Evolutionary conservation across 768 basidiomycete genomes (phyloP).

Genomic region (Panus rudis): DNA sequence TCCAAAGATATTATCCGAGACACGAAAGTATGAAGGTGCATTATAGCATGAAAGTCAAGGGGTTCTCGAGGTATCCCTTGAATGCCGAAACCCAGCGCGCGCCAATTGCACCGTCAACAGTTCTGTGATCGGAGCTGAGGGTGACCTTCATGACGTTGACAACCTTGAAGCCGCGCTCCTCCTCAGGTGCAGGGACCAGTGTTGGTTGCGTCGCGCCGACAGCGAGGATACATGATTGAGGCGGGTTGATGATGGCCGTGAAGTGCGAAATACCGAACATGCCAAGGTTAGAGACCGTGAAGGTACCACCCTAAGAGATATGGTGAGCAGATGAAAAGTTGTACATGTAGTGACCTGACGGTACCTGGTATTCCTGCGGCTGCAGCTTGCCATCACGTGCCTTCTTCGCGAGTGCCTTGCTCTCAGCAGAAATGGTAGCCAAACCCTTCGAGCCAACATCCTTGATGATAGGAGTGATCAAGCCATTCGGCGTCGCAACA

Average conservation of each 20-base stretch:
- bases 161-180: slow-evolving; percentile 93
- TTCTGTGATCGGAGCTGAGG: slow-evolving; percentile 90
- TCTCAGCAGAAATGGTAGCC: slow-evolving; percentile 85
- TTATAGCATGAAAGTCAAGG: slow-evolving; percentile 93
- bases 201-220: slow-evolving; percentile 85
- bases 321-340: neutral
- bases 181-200: slow-evolving; percentile 78
- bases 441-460: slow-evolving; percentile 91
- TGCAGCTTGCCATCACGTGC: slow-evolving; percentile 95
- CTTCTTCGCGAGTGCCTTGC: slow-evolving; percentile 89
- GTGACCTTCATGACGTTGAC: slow-evolving; percentile 93
- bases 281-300: slow-evolving; percentile 98
- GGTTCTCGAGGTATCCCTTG: slow-evolving; percentile 95
- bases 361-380: slow-evolving; percentile 92
- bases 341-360: slow-evolving; percentile 5
- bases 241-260: slow-evolving; percentile 98
- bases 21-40: no score
- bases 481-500: slow-evolving; percentile 90
- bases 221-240: slow-evolving; percentile 96
- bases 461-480: slow-evolving; percentile 97
- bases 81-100: slow-evolving; percentile 91
- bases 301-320: slow-evolving; percentile 75
- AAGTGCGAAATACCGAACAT: slow-evolving; percentile 96
- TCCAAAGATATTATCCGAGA: no score
- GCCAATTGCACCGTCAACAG: slow-evolving; percentile 93